These are phyloP conservation scores for Calonectria hawksworthii DNA, from an alignment of 2,329 filamentous ascomycete species.

Conservation along the genomic window DNA sequence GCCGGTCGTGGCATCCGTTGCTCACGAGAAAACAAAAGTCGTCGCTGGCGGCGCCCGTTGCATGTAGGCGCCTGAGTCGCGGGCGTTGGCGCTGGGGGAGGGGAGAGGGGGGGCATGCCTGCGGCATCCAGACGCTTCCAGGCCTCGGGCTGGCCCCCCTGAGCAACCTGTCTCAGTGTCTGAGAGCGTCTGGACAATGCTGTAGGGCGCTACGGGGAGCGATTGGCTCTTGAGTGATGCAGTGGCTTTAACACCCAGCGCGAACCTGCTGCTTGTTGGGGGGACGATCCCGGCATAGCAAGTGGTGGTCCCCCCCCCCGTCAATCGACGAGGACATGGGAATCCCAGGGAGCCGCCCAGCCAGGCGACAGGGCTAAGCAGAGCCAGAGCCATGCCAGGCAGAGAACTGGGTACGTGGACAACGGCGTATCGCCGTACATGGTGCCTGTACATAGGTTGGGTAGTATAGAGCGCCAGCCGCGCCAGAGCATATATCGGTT, in stretches of 20 bases:
- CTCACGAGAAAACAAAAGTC: constrained; percentile 19
- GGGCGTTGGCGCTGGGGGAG: constrained; percentile 19
- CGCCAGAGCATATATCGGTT: constrained; percentile 21
- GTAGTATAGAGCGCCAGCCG: constrained; percentile 34
- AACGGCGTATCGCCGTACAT: constrained; percentile 20
- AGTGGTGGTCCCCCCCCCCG: neutral
- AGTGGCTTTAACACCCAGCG: constrained; percentile 36
- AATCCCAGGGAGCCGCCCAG: constrained; percentile 35
- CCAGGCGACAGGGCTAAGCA: constrained; percentile 17
- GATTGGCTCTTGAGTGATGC: constrained; percentile 43
- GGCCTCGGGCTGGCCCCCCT: constrained; percentile 37
- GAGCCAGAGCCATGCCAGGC: constrained; percentile 20
- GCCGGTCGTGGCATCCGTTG: constrained; percentile 23
- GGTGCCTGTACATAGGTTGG: neutral
- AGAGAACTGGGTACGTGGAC: constrained; percentile 26
- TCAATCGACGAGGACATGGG: constrained; percentile 27
- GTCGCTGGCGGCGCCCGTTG: constrained; percentile 39
- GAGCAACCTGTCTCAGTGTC: constrained; percentile 1
- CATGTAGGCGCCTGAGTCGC: constrained; percentile 40
- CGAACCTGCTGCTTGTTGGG: constrained; percentile 38
- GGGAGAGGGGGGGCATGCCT: constrained; percentile 17
- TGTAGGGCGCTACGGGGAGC: constrained; percentile 17
- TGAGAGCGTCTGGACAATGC: constrained; percentile 11
- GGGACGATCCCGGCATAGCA: constrained; percentile 36
- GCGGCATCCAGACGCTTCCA: constrained; percentile 39